A percentile compares a stretch with the other conserved stretches of the same genome.
phyloP scores from a whole-genome alignment of 2,329 filamentous ascomycete genomes.

The Akanthomyces uredinophilus region DNA sequence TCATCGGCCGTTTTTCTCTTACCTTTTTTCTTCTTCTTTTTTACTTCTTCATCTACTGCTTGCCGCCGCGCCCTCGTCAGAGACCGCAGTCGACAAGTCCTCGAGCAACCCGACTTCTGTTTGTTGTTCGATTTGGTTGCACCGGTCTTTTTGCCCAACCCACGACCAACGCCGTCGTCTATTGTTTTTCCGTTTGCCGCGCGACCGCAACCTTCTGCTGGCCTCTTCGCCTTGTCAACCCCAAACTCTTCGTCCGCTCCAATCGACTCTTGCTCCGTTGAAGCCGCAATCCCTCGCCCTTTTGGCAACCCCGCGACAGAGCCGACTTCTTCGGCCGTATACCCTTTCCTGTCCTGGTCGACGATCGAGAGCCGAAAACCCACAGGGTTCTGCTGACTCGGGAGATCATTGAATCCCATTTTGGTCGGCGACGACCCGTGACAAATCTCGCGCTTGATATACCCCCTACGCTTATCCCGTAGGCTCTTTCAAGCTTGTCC shows the following conservation, averaged over 20 bases:
- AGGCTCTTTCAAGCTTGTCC: constrained; percentile 1
- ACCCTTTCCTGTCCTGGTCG: constrained; percentile 12
- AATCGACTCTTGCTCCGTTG: neutral
- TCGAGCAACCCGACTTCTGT: neutral
- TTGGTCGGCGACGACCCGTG: constrained; percentile 10
- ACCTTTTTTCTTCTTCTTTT: neutral
- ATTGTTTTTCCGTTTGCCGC: constrained; percentile 9
- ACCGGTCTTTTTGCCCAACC: neutral
- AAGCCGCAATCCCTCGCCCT: constrained; percentile 1
- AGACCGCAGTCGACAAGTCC: neutral
- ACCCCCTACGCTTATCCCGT: constrained; percentile 4
- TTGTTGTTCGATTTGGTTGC: constrained; percentile 10
- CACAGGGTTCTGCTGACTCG: constrained; percentile 14
- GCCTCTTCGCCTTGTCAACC: neutral
- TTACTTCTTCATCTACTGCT: neutral
- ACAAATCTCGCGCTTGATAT: neutral
- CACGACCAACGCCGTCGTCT: constrained; percentile 2
- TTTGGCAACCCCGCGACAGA: neutral
- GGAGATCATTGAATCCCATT: constrained; percentile 15
- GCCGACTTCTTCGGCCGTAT: constrained; percentile 2
- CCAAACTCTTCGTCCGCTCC: neutral
- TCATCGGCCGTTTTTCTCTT: neutral
- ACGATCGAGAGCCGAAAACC: constrained; percentile 17
- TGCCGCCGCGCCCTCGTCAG: neutral
- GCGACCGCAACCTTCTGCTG: neutral